Evolutionary conservation across 352 stramenopile genomes (phyloP), one percentile per base, ranked within the genome.

Genomic region (Thalassiosira livingstoniorum): DNA sequence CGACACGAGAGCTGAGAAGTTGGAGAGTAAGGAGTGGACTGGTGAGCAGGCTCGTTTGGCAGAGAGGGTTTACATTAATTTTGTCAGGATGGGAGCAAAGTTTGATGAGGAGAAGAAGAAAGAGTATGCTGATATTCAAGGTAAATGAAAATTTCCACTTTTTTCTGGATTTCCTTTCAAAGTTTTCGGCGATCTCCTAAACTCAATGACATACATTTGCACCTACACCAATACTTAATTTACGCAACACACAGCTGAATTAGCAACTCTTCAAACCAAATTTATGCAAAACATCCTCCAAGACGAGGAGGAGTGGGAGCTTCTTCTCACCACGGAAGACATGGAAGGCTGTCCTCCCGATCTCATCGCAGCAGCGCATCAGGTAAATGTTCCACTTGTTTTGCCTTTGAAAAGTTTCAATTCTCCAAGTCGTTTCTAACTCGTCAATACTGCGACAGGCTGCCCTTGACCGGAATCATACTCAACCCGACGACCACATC

Each of bases 201-300:
- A 66, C 32, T 25, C 51, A 60, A 27, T 25, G 10, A 60, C n/a
- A 27, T 29, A 11, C 29, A 27, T 29, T 60, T 27, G 5, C 10
- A 13, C 21, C 51, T 23, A 60, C 10, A 60, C n/a, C 4, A 13
- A 60, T 60, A 13, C 5, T 25, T 25, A 13, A 7, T 7, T 25
- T 27, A 13, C 10, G 21, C 51, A 4, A 27, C 29, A n/a, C 29
- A 53, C 51, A 77, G 85, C 89, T 31, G 70, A 94, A 78, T 55
- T 95, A 11, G 90, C 90, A 4, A 78, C 76, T 10, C 78, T 95
- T 21, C 69, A 75, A 39, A 95, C 92, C 0, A 78, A 87, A 73
- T 95, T 95, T 66, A 83, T 76, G 58, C 92, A 95, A 85, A 95
- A 95, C 73, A 72, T 95, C 47, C 60, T 95, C 13, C 90, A 93